Evolutionary conservation across 164 flowering plant genomes (phyloP).

Genomic region (Buxus sempervirens): DNA sequence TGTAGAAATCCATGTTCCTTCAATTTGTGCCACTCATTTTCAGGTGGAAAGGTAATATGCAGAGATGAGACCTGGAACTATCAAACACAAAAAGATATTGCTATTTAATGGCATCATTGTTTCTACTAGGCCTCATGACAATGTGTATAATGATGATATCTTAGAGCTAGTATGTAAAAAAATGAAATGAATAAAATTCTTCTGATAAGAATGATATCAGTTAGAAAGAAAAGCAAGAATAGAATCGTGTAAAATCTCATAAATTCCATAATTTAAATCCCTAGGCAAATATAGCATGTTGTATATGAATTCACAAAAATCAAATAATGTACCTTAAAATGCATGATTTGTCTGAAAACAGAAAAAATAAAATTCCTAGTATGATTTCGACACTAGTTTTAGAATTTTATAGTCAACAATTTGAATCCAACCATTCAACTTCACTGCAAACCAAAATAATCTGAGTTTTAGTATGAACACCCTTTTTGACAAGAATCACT

Average conservation of each 20-base stretch:
- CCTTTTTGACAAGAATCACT: too few species aligned
- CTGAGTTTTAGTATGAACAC: too few species aligned
- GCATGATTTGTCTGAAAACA: neutral
- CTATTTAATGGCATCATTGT: slow-evolving; percentile 2
- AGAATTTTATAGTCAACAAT: too few species aligned
- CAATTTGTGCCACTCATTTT: slow-evolving; percentile 62
- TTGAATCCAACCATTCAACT: too few species aligned
- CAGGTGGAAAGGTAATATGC: slow-evolving; percentile 81
- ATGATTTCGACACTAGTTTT: too few species aligned
- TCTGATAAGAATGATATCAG: neutral
- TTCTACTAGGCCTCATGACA: neutral
- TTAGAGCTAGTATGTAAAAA: neutral
- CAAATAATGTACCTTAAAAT: too few species aligned
- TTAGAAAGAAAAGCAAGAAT: neutral
- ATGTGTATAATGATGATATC: neutral
- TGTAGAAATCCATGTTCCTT: slow-evolving; percentile 73
- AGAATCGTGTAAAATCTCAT: neutral
- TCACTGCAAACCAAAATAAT: too few species aligned
- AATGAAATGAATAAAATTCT: neutral
- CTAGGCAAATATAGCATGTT: neutral
- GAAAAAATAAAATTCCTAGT: neutral
- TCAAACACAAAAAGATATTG: slow-evolving; percentile 6
- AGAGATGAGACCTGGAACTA: slow-evolving; percentile 87
- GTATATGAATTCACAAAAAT: too few species aligned
- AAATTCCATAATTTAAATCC: neutral